These are phyloP conservation scores for Notholithocarpus densiflorus DNA, from an alignment of 306 rosid species.

Conservation along the genomic window DNA sequence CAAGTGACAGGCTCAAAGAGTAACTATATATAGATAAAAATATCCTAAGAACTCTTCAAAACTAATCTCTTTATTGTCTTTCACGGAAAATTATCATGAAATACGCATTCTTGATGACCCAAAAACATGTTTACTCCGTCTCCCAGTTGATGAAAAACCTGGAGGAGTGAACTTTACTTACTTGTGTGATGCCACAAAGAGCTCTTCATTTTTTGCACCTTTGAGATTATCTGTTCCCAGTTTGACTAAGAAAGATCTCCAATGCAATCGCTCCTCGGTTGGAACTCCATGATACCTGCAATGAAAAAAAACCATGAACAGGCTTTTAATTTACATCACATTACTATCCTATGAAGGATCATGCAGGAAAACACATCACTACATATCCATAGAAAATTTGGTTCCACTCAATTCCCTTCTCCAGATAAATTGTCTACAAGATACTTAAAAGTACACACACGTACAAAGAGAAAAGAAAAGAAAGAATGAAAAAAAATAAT, in stretches of 20 bases:
- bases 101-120: background rate
- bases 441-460: background rate
- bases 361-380: background rate
- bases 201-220: constrained; percentile 92
- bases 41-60: background rate
- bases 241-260: constrained; percentile 95
- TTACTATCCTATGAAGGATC: background rate
- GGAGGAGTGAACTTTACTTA: constrained; percentile 24
- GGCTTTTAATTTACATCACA: too few relatives aligned
- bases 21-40: background rate
- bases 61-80: background rate
- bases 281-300: constrained; percentile 95
- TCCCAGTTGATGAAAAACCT: background rate
- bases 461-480: too few relatives aligned
- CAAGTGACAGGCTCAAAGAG: background rate
- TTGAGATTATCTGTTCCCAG: constrained; percentile 93
- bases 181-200: constrained; percentile 94
- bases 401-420: background rate
- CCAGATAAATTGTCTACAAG: background rate
- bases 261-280: constrained; percentile 85
- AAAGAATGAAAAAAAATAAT: too few relatives aligned
- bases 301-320: background rate
- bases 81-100: background rate
- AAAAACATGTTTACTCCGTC: background rate
- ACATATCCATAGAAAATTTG: background rate